Evolutionary conservation across 345 rosid species (phyloP).

Genomic region (Heritiera fomes): DNA sequence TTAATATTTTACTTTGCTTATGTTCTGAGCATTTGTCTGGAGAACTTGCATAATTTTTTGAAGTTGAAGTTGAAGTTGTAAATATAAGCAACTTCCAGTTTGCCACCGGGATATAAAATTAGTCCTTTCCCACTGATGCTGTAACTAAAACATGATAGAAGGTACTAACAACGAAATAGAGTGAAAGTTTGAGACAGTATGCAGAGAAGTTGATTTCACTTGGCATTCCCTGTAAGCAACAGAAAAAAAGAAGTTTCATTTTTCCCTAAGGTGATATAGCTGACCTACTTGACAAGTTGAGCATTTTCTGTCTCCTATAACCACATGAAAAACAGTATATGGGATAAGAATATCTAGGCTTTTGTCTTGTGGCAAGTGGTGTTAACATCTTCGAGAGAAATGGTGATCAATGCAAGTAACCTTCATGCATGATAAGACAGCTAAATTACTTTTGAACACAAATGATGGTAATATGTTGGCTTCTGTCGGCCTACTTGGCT

Average conservation of each 20-base stretch:
- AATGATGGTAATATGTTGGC: neutral
- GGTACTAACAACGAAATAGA: neutral
- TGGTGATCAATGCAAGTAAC: neutral
- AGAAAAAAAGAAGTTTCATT: neutral
- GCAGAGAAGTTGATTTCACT: neutral
- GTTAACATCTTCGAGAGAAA: neutral
- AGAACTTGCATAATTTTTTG: neutral
- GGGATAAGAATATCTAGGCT: neutral
- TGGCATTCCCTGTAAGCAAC: neutral
- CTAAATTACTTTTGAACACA: neutral
- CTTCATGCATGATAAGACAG: neutral
- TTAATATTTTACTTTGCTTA: neutral
- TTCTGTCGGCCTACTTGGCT: neutral
- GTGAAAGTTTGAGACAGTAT: neutral
- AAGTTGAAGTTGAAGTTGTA: neutral
- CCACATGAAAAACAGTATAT: neutral
- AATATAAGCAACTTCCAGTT: neutral
- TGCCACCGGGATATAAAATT: neutral
- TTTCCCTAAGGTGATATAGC: neutral
- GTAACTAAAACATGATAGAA: neutral
- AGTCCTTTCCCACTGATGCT: neutral
- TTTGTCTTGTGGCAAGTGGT: neutral
- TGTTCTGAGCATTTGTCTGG: neutral
- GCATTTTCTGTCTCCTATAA: neutral
- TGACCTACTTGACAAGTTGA: neutral